Base-by-base conservation (phyloP, 352 stramenopile species). In the Globisporangium nagaii region DNA sequence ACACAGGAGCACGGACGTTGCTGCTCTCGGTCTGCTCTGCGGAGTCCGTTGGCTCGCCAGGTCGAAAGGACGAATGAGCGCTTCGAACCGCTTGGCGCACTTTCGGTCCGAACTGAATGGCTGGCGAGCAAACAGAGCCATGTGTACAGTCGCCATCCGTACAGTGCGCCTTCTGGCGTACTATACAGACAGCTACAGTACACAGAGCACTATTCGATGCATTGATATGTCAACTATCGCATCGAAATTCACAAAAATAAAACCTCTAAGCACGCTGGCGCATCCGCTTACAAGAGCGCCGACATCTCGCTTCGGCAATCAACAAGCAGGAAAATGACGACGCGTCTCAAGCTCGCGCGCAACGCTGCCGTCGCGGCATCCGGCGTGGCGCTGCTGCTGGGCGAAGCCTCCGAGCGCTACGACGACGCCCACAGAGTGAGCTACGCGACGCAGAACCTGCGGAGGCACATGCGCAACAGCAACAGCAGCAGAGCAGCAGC, bases 381-480 rank as follows among this genome's bases (percentile, higher is more conserved):
- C 7, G 53, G 56, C 1, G 63, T 43, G 22, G 48, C 71, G 8
- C 47, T 69, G 31, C 43, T 77, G 2, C 32, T 61, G 1, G 74
- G 73, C 6, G 75, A 90, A 66, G 45, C 44, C 2, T 60, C 67
- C 9, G 62, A 76, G 28, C 60, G 66, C 24, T 83, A 84, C 22
- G 65, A 84, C 11, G 57, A 71, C 19, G 53, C 40, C 1, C 53
- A 73, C 0, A 75, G 68, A 30, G 60, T 52, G 1, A 2, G 54
- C 10, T 84, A 79, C 22, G 74, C 67, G 9, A 64, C 64, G 39
- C 71, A 73, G 24, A 63, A 74, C 8, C 70, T 90, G 22, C 58
- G 58, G 4, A n/a, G 34, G 3, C 20, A 25, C 51, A 27, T 34
- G 5, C 22, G 36, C 15, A 3, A 10, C 41, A 60, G 13, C 17